Conservation (phyloP, 257 asterid genomes). For the Linaria vulgaris region DNA sequence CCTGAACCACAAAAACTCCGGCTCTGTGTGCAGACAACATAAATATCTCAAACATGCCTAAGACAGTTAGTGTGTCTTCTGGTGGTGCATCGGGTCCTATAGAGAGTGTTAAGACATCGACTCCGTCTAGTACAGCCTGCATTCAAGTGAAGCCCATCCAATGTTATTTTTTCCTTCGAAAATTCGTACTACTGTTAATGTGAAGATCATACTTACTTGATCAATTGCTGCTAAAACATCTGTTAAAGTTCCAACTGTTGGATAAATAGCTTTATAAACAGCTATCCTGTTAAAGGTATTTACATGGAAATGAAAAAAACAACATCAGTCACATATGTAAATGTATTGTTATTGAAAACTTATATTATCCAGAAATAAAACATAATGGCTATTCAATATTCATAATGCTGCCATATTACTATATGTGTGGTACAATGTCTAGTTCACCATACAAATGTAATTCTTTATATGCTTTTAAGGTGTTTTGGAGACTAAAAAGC, state of each 20-base stretch:
- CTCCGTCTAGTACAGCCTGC: constrained; percentile 88
- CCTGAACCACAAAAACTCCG: constrained; percentile 77
- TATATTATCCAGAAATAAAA: background rate
- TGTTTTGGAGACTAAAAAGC: background rate
- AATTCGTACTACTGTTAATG: no score
- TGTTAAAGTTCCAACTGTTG: constrained; percentile 70
- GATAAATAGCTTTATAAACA: constrained; percentile 84
- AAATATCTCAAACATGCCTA: constrained; percentile 76
- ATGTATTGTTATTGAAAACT: no score
- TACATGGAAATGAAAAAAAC: background rate
- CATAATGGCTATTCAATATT: background rate
- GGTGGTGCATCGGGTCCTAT: constrained; percentile 88
- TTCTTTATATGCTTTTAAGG: background rate
- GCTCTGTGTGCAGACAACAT: constrained; percentile 80
- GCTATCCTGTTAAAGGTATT: constrained; percentile 61
- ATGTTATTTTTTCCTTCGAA: background rate
- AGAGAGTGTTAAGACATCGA: constrained; percentile 75
- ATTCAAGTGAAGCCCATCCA: constrained; percentile 15
- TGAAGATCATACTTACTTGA: constrained; percentile 48
- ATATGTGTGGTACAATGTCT: no score
- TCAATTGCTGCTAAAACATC: constrained; percentile 95
- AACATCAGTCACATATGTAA: background rate
- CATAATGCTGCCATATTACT: no score
- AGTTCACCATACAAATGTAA: no score
- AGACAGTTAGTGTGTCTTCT: constrained; percentile 62